Conservation (phyloP, 495 filamentous ascomycete genomes). For the Podospora fimiseda region DNA sequence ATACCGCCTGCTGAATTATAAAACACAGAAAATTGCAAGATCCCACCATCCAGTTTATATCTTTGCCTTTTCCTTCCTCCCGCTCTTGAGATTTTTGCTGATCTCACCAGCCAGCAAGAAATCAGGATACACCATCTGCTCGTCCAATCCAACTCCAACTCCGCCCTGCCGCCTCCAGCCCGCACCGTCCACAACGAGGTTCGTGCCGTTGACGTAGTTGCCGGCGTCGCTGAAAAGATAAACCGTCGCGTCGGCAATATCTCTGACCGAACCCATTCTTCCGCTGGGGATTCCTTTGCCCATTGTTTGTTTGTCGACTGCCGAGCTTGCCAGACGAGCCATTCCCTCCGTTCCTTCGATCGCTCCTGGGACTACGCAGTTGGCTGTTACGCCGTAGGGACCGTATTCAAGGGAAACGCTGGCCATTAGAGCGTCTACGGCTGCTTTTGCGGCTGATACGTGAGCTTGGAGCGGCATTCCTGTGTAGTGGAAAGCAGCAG, state of each 20-base stretch:
- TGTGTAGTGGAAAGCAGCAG: conserved; percentile 83
- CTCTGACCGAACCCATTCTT: conserved; percentile 69
- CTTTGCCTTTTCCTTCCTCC: conserved; percentile 36
- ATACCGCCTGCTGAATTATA: no score
- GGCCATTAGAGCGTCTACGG: conserved; percentile 73
- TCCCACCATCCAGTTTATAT: conserved; percentile 18
- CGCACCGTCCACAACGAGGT: conserved; percentile 73
- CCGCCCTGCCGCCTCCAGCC: conserved; percentile 55
- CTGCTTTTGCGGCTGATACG: conserved; percentile 84
- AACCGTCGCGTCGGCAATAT: conserved; percentile 90
- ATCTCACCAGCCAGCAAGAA: conserved; percentile 37
- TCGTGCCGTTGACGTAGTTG: conserved; percentile 74
- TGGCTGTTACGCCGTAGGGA: conserved; percentile 80
- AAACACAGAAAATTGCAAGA: no score
- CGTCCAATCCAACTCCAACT: conserved; percentile 38
- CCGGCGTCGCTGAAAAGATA: conserved; percentile 78
- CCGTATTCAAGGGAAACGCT: conserved; percentile 79
- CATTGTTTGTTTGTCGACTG: conserved; percentile 22
- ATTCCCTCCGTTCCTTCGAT: conserved; percentile 63
- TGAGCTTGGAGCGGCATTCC: conserved; percentile 79
- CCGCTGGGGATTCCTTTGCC: conserved; percentile 54
- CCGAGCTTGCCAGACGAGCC: conserved; percentile 38
- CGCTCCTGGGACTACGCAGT: conserved; percentile 77
- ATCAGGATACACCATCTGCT: conserved; percentile 40
- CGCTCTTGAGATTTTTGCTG: conserved; percentile 36